Conservation (phyloP, 2,329 filamentous ascomycete genomes). For the Apiospora kogelbergensis region DNA sequence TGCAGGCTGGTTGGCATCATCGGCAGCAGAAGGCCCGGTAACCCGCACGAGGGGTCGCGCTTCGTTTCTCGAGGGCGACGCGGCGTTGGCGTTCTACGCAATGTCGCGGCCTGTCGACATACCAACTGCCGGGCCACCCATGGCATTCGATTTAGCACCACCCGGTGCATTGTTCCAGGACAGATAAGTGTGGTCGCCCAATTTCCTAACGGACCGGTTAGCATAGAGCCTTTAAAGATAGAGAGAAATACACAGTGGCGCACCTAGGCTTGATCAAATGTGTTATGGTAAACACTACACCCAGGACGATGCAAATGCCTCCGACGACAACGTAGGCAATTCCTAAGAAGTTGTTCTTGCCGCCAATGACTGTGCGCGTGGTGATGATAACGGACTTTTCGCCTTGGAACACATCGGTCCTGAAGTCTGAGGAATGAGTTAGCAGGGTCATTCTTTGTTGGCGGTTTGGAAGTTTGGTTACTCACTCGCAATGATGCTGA, state of each 20-base stretch:
- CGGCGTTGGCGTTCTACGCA: constrained; percentile 25
- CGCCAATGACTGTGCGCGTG: constrained; percentile 89
- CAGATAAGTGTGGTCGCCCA: constrained; percentile 95
- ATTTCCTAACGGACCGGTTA: constrained; percentile 64
- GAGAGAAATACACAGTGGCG: constrained; percentile 28
- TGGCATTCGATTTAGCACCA: constrained; percentile 35
- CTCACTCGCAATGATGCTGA: constrained; percentile 79
- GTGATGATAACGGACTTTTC: constrained; percentile 89
- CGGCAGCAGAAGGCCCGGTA: not conserved
- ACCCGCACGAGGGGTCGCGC: constrained; percentile 9
- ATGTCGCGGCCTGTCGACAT: constrained; percentile 58
- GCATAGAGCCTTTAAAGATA: not conserved
- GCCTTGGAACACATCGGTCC: constrained; percentile 74
- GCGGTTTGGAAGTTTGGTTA: not conserved
- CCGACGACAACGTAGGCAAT: constrained; percentile 96
- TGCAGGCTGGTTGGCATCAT: not conserved
- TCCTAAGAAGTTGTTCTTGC: constrained; percentile 91
- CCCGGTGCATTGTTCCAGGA: constrained; percentile 77
- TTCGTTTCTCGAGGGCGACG: constrained; percentile 11
- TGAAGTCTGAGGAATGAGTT: constrained; percentile 64
- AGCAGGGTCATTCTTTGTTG: not conserved
- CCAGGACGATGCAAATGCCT: constrained; percentile 87
- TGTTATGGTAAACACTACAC: constrained; percentile 82
- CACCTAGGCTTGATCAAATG: constrained; percentile 90
- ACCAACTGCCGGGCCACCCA: constrained; percentile 40